Evolutionary conservation across 2,329 filamentous ascomycete species (phyloP), one percentile per base, ranked within the genome.

Genomic region (Alternaria atra): DNA sequence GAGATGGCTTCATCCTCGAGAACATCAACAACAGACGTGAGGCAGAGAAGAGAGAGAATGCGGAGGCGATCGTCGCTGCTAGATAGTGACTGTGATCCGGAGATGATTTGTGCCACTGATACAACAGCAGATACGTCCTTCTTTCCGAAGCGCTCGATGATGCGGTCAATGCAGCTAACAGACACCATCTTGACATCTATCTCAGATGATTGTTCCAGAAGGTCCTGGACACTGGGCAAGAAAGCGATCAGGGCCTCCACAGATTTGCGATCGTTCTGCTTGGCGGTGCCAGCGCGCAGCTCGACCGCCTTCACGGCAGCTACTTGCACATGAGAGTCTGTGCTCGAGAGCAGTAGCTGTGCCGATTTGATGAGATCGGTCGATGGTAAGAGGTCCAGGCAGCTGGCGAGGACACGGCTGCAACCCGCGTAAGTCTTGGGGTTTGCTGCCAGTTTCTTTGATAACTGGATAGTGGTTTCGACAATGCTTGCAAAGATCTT

Each of bases 141-240:
- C 83, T 95, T 96, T 68, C 95, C 96, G 76, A 97, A 98, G 77
- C 94, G 94, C 80, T 97, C 94, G 2, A 92, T 88, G 64, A 99
- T 96, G 78, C 92, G 92, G 80, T 97, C 94, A 44, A 98, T 90
- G 70, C 94, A 98, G 35, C 89, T 89, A 63, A 99, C 89, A 1
- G 94, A 92, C 10, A 92, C 93, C 71, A 93, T 90, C 80, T 94
- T 93, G 77, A 95, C 90, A 29, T 88, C 84, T 54, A 90, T 86
- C 67, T 95, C 89, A 32, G 86, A 82, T 6, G 91, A 90, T 51
- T 90, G 86, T 56, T 90, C 84, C 60, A 99, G 87, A 46, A 96
- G 91, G 20, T 86, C 84, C 17, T 91, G 92, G 63, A 97, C 85
- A 67, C 90, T 90, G 10, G 92, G 90, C 66, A 97, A 76, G 83